These are phyloP conservation scores for Pezizomycotina sp. DNA, from an alignment of 2,329 filamentous ascomycete species.

Conservation along the genomic window DNA sequence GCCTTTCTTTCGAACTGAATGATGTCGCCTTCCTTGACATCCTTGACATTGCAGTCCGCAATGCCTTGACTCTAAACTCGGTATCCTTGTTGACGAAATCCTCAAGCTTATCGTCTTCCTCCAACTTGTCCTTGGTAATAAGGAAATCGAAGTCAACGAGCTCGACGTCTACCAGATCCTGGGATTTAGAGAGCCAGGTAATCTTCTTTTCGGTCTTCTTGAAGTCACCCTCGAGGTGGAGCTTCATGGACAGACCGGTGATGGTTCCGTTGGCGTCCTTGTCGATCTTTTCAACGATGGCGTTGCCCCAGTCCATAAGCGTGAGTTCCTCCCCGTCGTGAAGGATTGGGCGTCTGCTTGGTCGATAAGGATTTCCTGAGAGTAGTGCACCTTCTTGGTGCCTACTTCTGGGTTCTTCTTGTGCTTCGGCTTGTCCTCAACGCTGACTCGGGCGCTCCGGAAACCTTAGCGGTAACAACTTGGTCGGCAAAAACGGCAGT, in stretches of 20 bases:
- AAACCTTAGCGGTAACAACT: slow-evolving; percentile 52
- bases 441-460: slow-evolving; percentile 46
- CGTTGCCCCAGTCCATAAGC: slow-evolving; percentile 92
- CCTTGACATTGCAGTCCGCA: slow-evolving; percentile 63
- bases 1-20: slow-evolving; percentile 86
- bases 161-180: slow-evolving; percentile 64
- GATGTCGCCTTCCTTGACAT: slow-evolving; percentile 72
- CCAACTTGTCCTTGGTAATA: slow-evolving; percentile 85
- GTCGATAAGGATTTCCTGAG: slow-evolving; percentile 60
- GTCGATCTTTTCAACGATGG: slow-evolving; percentile 53
- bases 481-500: slow-evolving; percentile 56
- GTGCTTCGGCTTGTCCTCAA: slow-evolving; percentile 69
- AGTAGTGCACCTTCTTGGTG: slow-evolving; percentile 69
- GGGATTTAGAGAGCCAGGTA: slow-evolving; percentile 70
- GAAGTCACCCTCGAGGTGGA: slow-evolving; percentile 77
- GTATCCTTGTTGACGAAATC: slow-evolving; percentile 66
- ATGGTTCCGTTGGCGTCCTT: slow-evolving; percentile 41
- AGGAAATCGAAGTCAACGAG: slow-evolving; percentile 91
- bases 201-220: slow-evolving; percentile 95
- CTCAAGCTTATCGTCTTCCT: slow-evolving; percentile 72
- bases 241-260: slow-evolving; percentile 57
- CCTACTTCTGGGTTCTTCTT: slow-evolving; percentile 76
- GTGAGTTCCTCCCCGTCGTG: slow-evolving; percentile 79
- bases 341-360: slow-evolving; percentile 74
- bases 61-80: slow-evolving; percentile 53